These are phyloP conservation scores for Colletotrichum chlorophyti DNA, from an alignment of 2,329 filamentous ascomycete species.

Conservation along the genomic window DNA sequence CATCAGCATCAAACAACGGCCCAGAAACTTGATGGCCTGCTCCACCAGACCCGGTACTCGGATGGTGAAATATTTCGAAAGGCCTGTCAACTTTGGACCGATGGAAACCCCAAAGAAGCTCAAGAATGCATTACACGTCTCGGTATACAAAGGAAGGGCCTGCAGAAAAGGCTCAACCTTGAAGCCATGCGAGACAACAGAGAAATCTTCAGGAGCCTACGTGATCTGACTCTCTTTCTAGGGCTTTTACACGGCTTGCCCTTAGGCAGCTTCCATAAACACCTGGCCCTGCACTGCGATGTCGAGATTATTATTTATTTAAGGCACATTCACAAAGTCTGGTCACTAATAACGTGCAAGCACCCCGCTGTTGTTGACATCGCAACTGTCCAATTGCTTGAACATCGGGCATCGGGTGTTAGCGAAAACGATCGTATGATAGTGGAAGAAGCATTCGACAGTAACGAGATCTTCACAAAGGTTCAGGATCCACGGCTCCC, in stretches of 20 bases:
- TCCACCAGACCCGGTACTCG: background rate
- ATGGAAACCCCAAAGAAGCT: background rate
- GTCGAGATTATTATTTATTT: background rate
- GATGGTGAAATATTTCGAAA: background rate
- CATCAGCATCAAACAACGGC: background rate
- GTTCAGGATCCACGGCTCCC: background rate
- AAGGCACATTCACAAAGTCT: background rate
- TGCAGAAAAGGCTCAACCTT: background rate
- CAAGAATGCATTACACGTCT: background rate
- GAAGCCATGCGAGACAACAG: background rate
- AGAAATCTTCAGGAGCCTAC: background rate
- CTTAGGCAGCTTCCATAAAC: slow-evolving; percentile 1
- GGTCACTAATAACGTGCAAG: background rate
- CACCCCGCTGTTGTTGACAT: background rate
- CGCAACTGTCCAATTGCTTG: background rate
- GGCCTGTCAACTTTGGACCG: background rate
- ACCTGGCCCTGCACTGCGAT: background rate
- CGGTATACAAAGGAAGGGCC: too few species aligned
- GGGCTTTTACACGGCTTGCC: background rate
- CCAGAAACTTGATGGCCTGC: background rate
- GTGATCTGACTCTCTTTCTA: background rate
- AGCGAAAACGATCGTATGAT: background rate
- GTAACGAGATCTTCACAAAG: background rate
- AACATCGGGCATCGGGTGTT: background rate
- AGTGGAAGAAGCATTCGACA: background rate